Percentiles rank a stretch among this genome's conserved stretches.
These are phyloP conservation scores for Hyphodiscus sp. DNA, from an alignment of 2,329 filamentous ascomycete genomes.

Conservation along the genomic window DNA sequence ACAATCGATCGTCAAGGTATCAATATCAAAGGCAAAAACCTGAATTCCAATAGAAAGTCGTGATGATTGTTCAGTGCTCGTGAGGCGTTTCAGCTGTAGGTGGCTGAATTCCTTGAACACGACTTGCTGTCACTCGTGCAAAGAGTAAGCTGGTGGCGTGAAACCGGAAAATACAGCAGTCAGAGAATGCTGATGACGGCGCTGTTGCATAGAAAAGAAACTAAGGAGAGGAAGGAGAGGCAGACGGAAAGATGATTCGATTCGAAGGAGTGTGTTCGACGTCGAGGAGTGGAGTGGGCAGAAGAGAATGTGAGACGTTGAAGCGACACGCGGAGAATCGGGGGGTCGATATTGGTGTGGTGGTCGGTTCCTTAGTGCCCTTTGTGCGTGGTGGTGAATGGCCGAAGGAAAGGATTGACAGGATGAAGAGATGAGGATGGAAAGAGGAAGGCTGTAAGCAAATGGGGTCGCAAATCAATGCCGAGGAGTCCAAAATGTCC, in stretches of 20 bases:
- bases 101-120: conserved; percentile 10
- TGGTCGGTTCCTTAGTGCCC: not conserved
- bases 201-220: too few species aligned
- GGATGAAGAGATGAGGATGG: not conserved
- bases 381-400: not conserved
- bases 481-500: not conserved
- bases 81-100: conserved; percentile 18
- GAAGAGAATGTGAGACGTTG: conserved; percentile 19
- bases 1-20: conserved; percentile 17
- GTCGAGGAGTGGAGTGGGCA: not conserved
- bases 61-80: conserved; percentile 2
- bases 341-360: not conserved
- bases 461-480: not conserved
- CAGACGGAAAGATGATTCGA: conserved; percentile 14
- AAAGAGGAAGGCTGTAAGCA: not conserved
- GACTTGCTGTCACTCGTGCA: not conserved
- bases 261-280: conserved; percentile 9
- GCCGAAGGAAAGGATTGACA: not conserved
- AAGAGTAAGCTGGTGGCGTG: conserved; percentile 4
- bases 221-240: conserved; percentile 6
- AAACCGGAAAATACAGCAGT: conserved; percentile 1
- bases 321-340: conserved; percentile 4
- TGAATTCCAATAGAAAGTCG: not conserved
- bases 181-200: not conserved
- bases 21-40: conserved; percentile 3